These are phyloP conservation scores for Seiridium unicorne DNA, from an alignment of 2,329 filamentous ascomycete genomes.

Conservation along the genomic window DNA sequence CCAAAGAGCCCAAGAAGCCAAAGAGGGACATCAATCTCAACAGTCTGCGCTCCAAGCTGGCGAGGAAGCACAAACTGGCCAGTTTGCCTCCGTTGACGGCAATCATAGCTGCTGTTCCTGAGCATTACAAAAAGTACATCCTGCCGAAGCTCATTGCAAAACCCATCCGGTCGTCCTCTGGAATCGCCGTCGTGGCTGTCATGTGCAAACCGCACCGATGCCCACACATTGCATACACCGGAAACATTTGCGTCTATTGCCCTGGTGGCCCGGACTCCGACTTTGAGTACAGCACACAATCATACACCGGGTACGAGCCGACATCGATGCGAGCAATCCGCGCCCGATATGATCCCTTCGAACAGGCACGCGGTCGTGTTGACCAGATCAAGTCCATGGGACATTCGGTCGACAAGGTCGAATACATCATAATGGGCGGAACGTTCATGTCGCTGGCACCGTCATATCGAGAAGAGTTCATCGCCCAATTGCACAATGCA, in stretches of 20 bases:
- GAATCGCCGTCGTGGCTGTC: slow-evolving; percentile 96
- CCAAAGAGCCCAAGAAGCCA: slow-evolving; percentile 68
- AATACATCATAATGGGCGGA: slow-evolving; percentile 99
- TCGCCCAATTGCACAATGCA: slow-evolving; percentile 93
- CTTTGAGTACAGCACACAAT: slow-evolving; percentile 98
- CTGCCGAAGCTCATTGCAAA: slow-evolving; percentile 95
- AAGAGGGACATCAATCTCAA: slow-evolving; percentile 93
- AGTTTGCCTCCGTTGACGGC: slow-evolving; percentile 90
- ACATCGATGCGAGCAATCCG: slow-evolving; percentile 98
- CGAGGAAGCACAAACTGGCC: slow-evolving; percentile 88
- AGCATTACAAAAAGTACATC: slow-evolving; percentile 99
- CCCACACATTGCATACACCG: slow-evolving; percentile 96
- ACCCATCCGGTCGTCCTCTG: slow-evolving; percentile 91
- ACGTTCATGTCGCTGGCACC: slow-evolving; percentile 97
- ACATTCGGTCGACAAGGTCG: slow-evolving; percentile 97
- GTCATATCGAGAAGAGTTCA: slow-evolving; percentile 89
- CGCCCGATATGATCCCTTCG: slow-evolving; percentile 94
- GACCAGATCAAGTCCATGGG: slow-evolving; percentile 95
- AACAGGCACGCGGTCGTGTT: slow-evolving; percentile 91
- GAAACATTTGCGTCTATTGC: slow-evolving; percentile 99
- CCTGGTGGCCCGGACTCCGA: slow-evolving; percentile 96
- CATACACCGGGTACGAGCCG: slow-evolving; percentile 97
- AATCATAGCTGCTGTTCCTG: slow-evolving; percentile 97
- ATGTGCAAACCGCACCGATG: slow-evolving; percentile 99
- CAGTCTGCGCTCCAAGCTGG: slow-evolving; percentile 76